Percentiles rank a stretch among this genome's conserved stretches.
Conservation (phyloP, 1,284 basidiomycete species). For the Melampsora americana region DNA sequence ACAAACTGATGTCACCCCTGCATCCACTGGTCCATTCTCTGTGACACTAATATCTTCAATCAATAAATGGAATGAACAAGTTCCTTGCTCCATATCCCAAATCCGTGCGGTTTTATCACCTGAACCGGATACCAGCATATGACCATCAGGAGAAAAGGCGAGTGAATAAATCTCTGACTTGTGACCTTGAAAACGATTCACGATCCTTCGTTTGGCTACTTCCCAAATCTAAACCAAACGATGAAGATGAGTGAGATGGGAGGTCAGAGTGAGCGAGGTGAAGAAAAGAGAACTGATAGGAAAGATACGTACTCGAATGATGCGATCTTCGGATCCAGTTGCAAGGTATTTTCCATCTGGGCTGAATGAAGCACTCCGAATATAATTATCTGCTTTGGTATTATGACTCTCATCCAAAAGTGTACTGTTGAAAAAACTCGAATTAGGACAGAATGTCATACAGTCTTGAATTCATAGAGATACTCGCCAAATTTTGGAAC, state of each 20-base stretch:
- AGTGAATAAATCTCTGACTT: conserved; percentile 86
- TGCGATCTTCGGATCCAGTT: conserved; percentile 77
- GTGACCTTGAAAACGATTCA: conserved; percentile 75
- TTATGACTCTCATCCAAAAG: conserved; percentile 65
- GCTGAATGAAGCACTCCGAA: conserved; percentile 77
- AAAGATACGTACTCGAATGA: conserved; percentile 65
- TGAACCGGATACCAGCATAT: conserved; percentile 79
- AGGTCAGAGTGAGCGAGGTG: not conserved
- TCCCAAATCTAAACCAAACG: conserved; percentile 70
- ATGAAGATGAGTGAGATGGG: not conserved
- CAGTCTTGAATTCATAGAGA: not conserved
- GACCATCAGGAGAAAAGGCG: conserved; percentile 76
- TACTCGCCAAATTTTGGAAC: conserved; percentile 69
- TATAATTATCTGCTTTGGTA: conserved; percentile 66
- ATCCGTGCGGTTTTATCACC: conserved; percentile 84
- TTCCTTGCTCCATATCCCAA: conserved; percentile 73
- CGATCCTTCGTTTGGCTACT: conserved; percentile 68
- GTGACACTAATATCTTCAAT: conserved; percentile 28
- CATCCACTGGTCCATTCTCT: conserved; percentile 32
- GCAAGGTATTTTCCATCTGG: conserved; percentile 76
- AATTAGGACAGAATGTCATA: not conserved
- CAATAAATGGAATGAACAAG: conserved; percentile 56
- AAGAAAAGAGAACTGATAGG: not conserved
- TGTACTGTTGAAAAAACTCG: conserved; percentile 58
- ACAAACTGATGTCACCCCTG: conserved; percentile 61